These are phyloP conservation scores for Halophytophthora polymorphica DNA, from an alignment of 352 stramenopile species.

Conservation along the genomic window DNA sequence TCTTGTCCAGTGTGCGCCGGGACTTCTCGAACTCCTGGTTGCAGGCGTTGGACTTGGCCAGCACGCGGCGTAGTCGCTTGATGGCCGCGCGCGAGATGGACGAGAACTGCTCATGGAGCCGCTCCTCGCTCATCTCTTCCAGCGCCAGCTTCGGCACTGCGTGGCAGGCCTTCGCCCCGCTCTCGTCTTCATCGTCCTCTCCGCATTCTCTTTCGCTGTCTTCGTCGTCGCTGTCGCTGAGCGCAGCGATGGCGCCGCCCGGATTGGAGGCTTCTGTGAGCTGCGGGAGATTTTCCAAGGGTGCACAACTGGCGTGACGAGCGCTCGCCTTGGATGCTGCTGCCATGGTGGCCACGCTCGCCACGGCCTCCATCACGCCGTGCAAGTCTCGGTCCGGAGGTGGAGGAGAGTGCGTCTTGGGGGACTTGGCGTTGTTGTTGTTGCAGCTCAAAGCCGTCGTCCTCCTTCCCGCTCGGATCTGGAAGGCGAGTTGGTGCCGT, in stretches of 20 bases:
- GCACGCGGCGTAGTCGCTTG: constrained; percentile 57
- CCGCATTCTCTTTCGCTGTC: background rate
- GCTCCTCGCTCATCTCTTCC: constrained; percentile 60
- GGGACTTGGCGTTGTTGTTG: background rate
- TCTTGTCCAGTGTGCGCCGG: constrained; percentile 50
- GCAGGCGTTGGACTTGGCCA: constrained; percentile 52
- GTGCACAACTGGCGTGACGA: constrained; percentile 13
- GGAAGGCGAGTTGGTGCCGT: background rate
- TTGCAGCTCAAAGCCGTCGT: background rate
- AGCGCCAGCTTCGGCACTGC: constrained; percentile 22
- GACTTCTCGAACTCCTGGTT: constrained; percentile 56
- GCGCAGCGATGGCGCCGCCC: background rate
- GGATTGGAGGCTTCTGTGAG: constrained; percentile 19
- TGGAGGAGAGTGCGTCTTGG: constrained; percentile 1
- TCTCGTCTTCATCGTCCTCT: constrained; percentile 9
- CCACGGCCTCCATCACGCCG: constrained; percentile 5
- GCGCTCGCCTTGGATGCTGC: constrained; percentile 5
- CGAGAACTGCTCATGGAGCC: constrained; percentile 41
- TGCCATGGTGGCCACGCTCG: background rate
- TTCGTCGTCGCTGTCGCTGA: constrained; percentile 3
- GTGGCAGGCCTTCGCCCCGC: background rate
- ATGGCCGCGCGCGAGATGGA: constrained; percentile 47
- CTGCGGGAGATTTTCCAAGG: constrained; percentile 21
- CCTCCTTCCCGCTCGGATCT: constrained; percentile 8
- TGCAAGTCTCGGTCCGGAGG: constrained; percentile 4